Evolutionary conservation across 139 green algal species (phyloP), one percentile per base, ranked within the genome.

Genomic region (Chlamydomonas urium): DNA sequence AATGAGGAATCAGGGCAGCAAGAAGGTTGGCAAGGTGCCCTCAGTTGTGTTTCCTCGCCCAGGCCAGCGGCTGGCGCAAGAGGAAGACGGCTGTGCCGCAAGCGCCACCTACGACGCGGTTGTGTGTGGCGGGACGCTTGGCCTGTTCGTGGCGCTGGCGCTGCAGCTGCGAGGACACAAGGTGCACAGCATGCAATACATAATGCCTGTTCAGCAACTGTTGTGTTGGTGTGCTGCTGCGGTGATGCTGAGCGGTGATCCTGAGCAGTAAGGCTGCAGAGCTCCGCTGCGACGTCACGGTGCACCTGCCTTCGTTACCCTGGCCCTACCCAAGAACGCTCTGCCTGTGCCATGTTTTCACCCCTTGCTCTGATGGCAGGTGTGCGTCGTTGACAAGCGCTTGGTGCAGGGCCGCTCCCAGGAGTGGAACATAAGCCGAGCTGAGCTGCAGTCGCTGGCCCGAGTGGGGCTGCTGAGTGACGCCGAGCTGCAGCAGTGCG

Each of bases 341-440:
- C 8, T 61, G 17, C 50, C n/a, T 23, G 4, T 10, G 23, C 14
- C 50, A 6, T 61, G 4, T 42, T 29, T 10, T 31, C 37, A 23
- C 32, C n/a, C n/a, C n/a, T n/a, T 50, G 42, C 10, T 50, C 10
- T 56, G n/a, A n/a, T n/a, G n/a, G 65, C 77, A 78, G 72, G 72
- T 77, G 61, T n/a, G 57, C 10, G 66, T 93, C 6, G 73, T 93
- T 19, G 88, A 93, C 75, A 81, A 80, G 63, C 72, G 88, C 4
- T 24, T 74, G 6, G 71, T 83, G 28, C 47, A 87, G 70, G 88
- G 86, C 0, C 63, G 85, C 35, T 73, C 58, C 0, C 82, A 90
- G 72, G 85, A 90, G 72, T 96, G 90, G 90, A 96, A 96, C 79
- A 90, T 90, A 72, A 90, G 80, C 66, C 66, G 85, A 31, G 77